Percentiles rank a stretch among this genome's conserved stretches.
Conservation (phyloP, 495 filamentous ascomycete genomes). For the Aspergillus mulundensis region DNA sequence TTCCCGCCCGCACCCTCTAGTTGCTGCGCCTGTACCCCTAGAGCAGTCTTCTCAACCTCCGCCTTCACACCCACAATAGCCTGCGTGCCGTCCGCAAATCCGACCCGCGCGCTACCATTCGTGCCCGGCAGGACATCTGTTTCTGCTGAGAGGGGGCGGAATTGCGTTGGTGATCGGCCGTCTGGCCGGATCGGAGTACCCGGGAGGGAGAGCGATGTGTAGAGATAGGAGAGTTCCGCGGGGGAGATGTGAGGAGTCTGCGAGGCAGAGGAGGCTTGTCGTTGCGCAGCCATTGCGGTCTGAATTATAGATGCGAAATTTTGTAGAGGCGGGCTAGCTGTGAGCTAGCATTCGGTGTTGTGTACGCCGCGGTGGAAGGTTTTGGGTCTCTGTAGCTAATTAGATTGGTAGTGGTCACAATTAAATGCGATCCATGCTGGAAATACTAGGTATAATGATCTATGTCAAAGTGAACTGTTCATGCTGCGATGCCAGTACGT, state of each 20-base stretch:
- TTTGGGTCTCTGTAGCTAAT: not conserved
- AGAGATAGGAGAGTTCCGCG: conserved; percentile 93
- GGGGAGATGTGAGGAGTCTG: conserved; percentile 71
- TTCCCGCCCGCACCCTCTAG: conserved; percentile 23
- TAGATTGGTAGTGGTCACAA: not conserved
- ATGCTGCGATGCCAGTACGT: conserved; percentile 15
- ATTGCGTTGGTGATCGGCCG: conserved; percentile 74
- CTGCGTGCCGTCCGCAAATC: conserved; percentile 92
- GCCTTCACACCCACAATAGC: conserved; percentile 93
- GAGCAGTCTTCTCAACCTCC: conserved; percentile 71
- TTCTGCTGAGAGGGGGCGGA: conserved; percentile 87
- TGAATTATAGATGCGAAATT: not conserved
- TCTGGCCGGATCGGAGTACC: conserved; percentile 86
- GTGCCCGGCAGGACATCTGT: conserved; percentile 81
- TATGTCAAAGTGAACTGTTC: conserved; percentile 6
- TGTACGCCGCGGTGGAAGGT: not conserved
- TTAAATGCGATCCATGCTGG: not conserved
- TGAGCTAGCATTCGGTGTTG: not conserved
- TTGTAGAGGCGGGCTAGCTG: not conserved
- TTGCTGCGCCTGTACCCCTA: conserved; percentile 29
- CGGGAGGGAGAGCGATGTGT: conserved; percentile 72
- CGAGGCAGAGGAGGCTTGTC: conserved; percentile 43
- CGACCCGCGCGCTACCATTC: conserved; percentile 88
- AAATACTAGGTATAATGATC: not conserved
- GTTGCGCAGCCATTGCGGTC: conserved; percentile 34